phyloP scores from a whole-genome alignment of 2,329 filamentous ascomycete species.

The Fusarium zealandicum region DNA sequence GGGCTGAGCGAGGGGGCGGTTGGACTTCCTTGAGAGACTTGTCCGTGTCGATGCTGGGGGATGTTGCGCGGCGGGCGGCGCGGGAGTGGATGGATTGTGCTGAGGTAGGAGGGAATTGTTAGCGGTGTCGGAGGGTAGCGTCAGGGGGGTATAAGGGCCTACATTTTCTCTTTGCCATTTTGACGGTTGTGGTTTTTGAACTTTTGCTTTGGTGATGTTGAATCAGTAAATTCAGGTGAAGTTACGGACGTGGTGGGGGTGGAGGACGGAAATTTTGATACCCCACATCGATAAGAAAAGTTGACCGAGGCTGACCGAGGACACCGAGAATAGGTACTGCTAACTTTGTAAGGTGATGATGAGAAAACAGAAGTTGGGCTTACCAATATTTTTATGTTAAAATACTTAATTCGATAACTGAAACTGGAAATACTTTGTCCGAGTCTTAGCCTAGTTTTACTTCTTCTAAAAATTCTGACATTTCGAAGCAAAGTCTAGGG shows the following conservation, averaged over 20 bases:
- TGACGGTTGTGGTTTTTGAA: conserved; percentile 10
- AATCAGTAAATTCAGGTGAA: conserved; percentile 15
- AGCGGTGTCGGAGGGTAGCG: not conserved
- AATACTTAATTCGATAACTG: too few species aligned
- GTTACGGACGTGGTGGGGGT: conserved; percentile 29
- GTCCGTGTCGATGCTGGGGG: conserved; percentile 73
- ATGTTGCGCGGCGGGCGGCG: conserved; percentile 75
- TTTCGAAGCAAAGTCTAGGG: too few species aligned
- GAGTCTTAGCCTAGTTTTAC: too few species aligned
- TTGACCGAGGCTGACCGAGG: conserved; percentile 36
- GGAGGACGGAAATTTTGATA: conserved; percentile 40
- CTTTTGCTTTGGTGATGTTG: conserved; percentile 22
- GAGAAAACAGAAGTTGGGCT: too few species aligned
- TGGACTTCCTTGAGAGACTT: conserved; percentile 71
- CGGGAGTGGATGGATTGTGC: conserved; percentile 74
- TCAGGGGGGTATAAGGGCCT: not conserved
- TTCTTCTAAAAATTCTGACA: too few species aligned
- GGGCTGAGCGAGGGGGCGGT: conserved; percentile 57
- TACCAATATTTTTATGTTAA: too few species aligned
- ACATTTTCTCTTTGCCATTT: conserved; percentile 47
- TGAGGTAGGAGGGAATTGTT: conserved; percentile 41
- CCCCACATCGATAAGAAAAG: conserved; percentile 37
- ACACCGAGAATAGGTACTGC: conserved; percentile 30
- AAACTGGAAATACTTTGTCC: too few species aligned
- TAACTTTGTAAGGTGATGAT: too few species aligned